Conservation (phyloP, 1,284 basidiomycete genomes). For the Cutaneotrichosporon cutaneum region DNA sequence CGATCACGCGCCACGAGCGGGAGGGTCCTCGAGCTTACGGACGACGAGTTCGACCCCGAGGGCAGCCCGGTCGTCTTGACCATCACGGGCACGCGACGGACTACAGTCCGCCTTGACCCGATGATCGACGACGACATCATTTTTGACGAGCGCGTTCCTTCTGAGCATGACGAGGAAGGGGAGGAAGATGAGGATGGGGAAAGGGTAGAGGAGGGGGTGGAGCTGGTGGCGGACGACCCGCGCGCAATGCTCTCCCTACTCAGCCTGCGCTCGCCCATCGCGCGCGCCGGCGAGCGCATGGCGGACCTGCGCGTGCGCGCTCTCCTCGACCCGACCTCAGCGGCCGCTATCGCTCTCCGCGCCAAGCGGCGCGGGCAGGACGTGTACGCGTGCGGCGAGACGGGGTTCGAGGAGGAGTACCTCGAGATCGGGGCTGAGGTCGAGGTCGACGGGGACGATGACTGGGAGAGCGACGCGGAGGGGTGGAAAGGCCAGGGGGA, state of each 20-base stretch:
- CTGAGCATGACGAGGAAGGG: conserved; percentile 15
- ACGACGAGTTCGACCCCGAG: conserved; percentile 45
- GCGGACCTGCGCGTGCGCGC: conserved; percentile 41
- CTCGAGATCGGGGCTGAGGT: conserved; percentile 21
- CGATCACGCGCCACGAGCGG: conserved; percentile 5
- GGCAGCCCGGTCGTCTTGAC: conserved; percentile 13
- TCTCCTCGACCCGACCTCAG: conserved; percentile 36
- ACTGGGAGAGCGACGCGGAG: conserved; percentile 39
- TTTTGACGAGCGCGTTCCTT: conserved; percentile 13
- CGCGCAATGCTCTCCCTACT: conserved; percentile 13
- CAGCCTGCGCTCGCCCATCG: conserved; percentile 31
- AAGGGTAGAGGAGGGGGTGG: conserved; percentile 1
- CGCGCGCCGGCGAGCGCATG: conserved; percentile 19
- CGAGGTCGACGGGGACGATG: conserved; percentile 27
- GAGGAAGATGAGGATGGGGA: conserved; percentile 8
- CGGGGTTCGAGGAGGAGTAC: conserved; percentile 17
- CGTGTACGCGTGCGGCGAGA: conserved; percentile 33
- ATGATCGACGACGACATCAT: conserved; percentile 12
- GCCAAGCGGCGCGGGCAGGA: conserved; percentile 42
- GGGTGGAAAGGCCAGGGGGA: conserved; percentile 31
- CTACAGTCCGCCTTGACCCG: conserved; percentile 7
- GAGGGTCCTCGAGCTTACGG: conserved; percentile 33
- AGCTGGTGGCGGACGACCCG: neutral
- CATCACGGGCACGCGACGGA: conserved; percentile 20
- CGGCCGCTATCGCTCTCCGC: conserved; percentile 30